A percentile compares a stretch with the other conserved stretches of the same genome.
Evolutionary conservation across 148 eudicot species (phyloP).

Genomic region (Rhododendron henanense): DNA sequence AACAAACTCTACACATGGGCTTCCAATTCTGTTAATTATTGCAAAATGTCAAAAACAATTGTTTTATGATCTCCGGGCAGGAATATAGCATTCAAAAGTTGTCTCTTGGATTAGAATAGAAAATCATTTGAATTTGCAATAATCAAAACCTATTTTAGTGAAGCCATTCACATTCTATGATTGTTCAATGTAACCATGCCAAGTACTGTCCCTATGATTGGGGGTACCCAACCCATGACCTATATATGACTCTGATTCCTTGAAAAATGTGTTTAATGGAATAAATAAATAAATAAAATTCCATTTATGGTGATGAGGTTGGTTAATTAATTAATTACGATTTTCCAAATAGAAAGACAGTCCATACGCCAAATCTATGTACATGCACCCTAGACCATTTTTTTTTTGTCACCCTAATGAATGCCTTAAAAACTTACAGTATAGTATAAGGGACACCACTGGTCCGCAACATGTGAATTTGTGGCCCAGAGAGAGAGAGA

Average conservation of each 20-base stretch:
- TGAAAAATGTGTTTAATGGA: background rate
- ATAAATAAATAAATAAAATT: too few species aligned
- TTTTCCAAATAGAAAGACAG: background rate
- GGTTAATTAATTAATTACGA: background rate
- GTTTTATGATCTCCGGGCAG: too few species aligned
- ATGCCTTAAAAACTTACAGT: background rate
- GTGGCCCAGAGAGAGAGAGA: background rate
- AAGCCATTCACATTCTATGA: conserved; percentile 3
- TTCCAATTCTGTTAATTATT: background rate
- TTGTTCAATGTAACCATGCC: background rate
- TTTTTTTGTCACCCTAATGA: background rate
- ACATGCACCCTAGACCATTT: conserved; percentile 16
- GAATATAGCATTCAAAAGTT: too few species aligned
- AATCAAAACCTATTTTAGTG: background rate
- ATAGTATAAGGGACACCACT: conserved; percentile 7
- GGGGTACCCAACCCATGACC: background rate
- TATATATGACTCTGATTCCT: background rate
- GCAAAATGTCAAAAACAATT: background rate
- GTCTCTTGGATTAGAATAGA: too few species aligned
- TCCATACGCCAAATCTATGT: conserved; percentile 13
- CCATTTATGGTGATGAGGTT: conserved; percentile 5
- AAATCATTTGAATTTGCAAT: background rate
- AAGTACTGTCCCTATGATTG: background rate
- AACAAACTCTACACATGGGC: background rate
- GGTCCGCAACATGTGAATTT: conserved; percentile 2